Evolutionary conservation across 164 flowering plant genomes (phyloP).

Genomic region (Vitis labrusca): DNA sequence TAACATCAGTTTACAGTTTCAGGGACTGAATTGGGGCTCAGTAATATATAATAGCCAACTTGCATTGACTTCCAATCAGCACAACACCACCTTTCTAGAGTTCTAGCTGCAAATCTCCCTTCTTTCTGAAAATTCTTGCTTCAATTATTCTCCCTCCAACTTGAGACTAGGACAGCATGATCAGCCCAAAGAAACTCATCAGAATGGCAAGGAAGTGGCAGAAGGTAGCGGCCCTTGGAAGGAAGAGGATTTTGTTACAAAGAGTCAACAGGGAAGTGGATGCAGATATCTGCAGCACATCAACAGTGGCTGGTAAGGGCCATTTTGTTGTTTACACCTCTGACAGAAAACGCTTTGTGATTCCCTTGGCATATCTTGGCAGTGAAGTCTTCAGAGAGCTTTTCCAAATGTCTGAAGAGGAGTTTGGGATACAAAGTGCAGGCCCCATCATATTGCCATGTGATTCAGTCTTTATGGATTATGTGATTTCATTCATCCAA

Average conservation of each 20-base stretch:
- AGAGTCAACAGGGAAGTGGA: neutral
- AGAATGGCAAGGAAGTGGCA: slow-evolving; percentile 6
- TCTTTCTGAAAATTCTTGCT: neutral
- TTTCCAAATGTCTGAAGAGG: slow-evolving; percentile 2
- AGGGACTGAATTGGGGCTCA: no score
- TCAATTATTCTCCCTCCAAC: neutral
- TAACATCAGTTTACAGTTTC: no score
- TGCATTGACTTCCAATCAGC: no score
- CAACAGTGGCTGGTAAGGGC: neutral
- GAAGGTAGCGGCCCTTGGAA: neutral
- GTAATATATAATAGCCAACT: no score
- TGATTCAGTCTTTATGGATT: slow-evolving; percentile 1
- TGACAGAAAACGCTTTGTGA: neutral
- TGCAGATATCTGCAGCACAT: neutral
- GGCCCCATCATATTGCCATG: slow-evolving; percentile 2
- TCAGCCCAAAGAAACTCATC: slow-evolving; percentile 3
- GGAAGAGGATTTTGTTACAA: neutral
- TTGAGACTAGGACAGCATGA: slow-evolving; percentile 4
- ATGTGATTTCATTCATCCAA: neutral
- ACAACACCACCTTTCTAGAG: neutral
- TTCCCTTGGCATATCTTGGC: neutral
- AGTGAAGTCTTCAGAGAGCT: slow-evolving; percentile 1
- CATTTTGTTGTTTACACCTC: slow-evolving; percentile 6
- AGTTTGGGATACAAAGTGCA: neutral
- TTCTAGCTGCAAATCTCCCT: neutral